These are phyloP conservation scores for Leptographium wingfieldii DNA, from an alignment of 2,329 filamentous ascomycete species.

Conservation along the genomic window DNA sequence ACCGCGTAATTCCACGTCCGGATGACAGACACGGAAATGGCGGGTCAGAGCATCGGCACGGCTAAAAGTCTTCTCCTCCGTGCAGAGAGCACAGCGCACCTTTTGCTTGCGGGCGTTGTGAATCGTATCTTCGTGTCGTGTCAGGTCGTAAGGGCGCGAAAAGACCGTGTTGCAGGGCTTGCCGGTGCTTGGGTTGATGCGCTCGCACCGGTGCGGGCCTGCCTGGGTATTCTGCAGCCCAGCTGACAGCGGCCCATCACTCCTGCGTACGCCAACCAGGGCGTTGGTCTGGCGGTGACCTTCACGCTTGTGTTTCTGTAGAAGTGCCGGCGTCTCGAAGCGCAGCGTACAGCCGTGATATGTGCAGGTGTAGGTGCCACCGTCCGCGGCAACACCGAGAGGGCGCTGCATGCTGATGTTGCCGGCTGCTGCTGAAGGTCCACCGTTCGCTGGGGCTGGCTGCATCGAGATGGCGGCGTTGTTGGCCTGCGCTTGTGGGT, in stretches of 20 bases:
- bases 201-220: slow-evolving; percentile 83
- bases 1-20: slow-evolving; percentile 72
- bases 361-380: slow-evolving; percentile 90
- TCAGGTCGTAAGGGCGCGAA: slow-evolving; percentile 91
- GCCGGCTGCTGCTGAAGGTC: slow-evolving; percentile 18
- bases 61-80: slow-evolving; percentile 94
- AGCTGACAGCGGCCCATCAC: slow-evolving; percentile 31
- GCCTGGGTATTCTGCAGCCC: slow-evolving; percentile 69
- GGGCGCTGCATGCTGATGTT: slow-evolving; percentile 33
- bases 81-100: slow-evolving; percentile 83
- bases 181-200: slow-evolving; percentile 87
- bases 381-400: slow-evolving; percentile 53
- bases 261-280: slow-evolving; percentile 24
- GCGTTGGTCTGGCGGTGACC: slow-evolving; percentile 67
- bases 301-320: slow-evolving; percentile 94
- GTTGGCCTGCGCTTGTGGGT: neutral
- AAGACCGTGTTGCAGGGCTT: slow-evolving; percentile 93
- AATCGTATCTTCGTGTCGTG: slow-evolving; percentile 92
- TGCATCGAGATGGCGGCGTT: slow-evolving; percentile 21
- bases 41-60: slow-evolving; percentile 87
- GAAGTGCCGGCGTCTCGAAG: slow-evolving; percentile 73
- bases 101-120: slow-evolving; percentile 93
- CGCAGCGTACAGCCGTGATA: slow-evolving; percentile 82
- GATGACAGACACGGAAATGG: slow-evolving; percentile 90
- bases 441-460: slow-evolving; percentile 26